Evolutionary conservation across 768 basidiomycete genomes (phyloP), one percentile per base, ranked within the genome.

Genomic region (Hemileccinum rubropunctum): DNA sequence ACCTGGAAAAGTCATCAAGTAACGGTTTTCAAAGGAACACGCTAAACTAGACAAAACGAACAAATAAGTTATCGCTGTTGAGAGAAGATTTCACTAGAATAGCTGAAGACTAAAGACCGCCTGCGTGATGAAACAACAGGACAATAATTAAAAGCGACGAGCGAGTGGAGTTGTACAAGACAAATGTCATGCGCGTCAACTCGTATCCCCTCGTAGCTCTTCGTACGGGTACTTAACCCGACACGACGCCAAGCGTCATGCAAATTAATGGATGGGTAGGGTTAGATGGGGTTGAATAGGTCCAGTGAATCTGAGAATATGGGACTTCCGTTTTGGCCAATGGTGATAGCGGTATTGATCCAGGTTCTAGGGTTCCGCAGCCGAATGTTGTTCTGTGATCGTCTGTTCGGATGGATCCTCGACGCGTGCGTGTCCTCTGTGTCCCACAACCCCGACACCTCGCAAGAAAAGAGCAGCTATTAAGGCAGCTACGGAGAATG

Each of bases 361-460:
- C 30, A 30, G 9, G 8, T 17, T 39, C 47, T 61, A 63, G 11
- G 34, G 43, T 44, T 52, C 23, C 6, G 11, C 20, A 5, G 48
- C 33, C 8, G 8, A 23, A 13, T 57, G 21, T 44, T 52, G 26
- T 23, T 51, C 53, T 3, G 45, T 56, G 6, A 65, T 53, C 0
- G 65, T 67, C 47, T 51, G 52, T 45, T 69, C 67, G 2, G 52
- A 63, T 7, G 48, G 44, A 18, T 60, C 62, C 15, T 34, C 17
- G 18, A 15, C 12, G 4, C 37, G 53, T 20, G 2, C 30, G 20
- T 15, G 23, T 48, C 20, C 46, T 20, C 27, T 39, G 13, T 60
- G 61, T 12, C 76, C 76, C 14, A 78, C 67, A 18, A 76, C 48
- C 18, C 76, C 76, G 13, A 72, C 74, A 1, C 65, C 61, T 2